Evolutionary conservation across 1,139 yeast species (phyloP).

Genomic region (Kodamaea fungicola): DNA sequence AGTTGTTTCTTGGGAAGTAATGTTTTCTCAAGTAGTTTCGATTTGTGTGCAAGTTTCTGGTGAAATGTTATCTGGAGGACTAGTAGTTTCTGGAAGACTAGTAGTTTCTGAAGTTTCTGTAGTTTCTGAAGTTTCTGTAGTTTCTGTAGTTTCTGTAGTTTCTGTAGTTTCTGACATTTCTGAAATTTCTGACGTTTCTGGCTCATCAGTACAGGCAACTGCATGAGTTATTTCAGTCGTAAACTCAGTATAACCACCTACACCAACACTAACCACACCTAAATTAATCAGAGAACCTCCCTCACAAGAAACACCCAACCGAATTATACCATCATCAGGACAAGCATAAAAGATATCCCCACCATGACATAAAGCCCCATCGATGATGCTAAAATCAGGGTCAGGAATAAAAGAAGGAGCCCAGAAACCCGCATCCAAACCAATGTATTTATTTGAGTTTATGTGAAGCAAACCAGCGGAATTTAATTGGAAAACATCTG

Average conservation of each 20-base stretch:
- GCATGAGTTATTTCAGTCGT: too few species aligned
- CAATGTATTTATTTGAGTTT: conserved; percentile 13
- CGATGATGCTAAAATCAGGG: conserved; percentile 16
- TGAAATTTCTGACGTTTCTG: too few species aligned
- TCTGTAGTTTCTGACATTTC: too few species aligned
- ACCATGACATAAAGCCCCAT: conserved; percentile 13
- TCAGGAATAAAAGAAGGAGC: conserved; percentile 13
- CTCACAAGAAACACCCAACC: conserved; percentile 9
- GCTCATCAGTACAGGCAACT: too few species aligned
- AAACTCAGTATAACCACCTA: too few species aligned
- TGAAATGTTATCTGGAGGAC: background rate
- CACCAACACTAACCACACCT: conserved; percentile 4
- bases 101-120: too few species aligned
- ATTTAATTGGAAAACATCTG: conserved; percentile 13
- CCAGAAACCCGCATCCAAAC: conserved; percentile 12
- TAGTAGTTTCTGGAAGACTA: background rate
- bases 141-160: too few species aligned
- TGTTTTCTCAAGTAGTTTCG: conserved; percentile 1
- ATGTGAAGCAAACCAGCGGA: conserved; percentile 21
- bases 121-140: too few species aligned
- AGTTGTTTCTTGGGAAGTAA: conserved; percentile 1
- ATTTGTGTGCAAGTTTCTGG: background rate
- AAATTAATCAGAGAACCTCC: conserved; percentile 12
- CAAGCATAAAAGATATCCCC: conserved; percentile 17
- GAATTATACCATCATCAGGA: conserved; percentile 14